Conservation (phyloP, 1,139 yeast genomes). For the Saccharomyces hybrid region DNA sequence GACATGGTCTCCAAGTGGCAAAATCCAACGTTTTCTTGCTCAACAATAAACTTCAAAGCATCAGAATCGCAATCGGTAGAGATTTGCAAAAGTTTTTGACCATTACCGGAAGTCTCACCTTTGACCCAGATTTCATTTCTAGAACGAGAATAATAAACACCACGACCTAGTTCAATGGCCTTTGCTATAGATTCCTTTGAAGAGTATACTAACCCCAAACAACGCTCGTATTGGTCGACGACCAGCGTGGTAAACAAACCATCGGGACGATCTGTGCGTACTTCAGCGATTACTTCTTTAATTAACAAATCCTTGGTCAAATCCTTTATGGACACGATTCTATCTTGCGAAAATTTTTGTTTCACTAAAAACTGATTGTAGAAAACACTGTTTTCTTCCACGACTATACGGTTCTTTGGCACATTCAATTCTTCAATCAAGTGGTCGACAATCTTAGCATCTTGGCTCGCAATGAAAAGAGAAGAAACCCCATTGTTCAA, state of each 20-base stretch:
- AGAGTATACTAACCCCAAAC: constrained; percentile 88
- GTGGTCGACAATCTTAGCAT: constrained; percentile 32
- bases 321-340: constrained; percentile 12
- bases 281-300: constrained; percentile 45
- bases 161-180: constrained; percentile 73
- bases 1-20: constrained; percentile 77
- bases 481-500: constrained; percentile 62
- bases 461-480: constrained; percentile 39
- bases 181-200: constrained; percentile 73
- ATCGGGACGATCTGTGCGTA: constrained; percentile 79
- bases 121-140: constrained; percentile 89
- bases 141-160: constrained; percentile 90
- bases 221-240: constrained; percentile 55
- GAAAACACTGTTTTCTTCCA: constrained; percentile 11
- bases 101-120: constrained; percentile 93
- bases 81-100: constrained; percentile 62
- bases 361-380: constrained; percentile 41
- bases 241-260: constrained; percentile 82
- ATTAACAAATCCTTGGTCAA: constrained; percentile 37
- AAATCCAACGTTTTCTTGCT: constrained; percentile 66
- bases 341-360: constrained; percentile 30
- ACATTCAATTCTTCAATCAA: constrained; percentile 45
- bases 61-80: constrained; percentile 89
- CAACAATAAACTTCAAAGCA: constrained; percentile 77
- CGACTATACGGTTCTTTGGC: constrained; percentile 36